Percentiles rank a stretch among this genome's conserved stretches.
These are phyloP conservation scores for Plasmopara viticola DNA, from an alignment of 352 stramenopile species.

Conservation along the genomic window DNA sequence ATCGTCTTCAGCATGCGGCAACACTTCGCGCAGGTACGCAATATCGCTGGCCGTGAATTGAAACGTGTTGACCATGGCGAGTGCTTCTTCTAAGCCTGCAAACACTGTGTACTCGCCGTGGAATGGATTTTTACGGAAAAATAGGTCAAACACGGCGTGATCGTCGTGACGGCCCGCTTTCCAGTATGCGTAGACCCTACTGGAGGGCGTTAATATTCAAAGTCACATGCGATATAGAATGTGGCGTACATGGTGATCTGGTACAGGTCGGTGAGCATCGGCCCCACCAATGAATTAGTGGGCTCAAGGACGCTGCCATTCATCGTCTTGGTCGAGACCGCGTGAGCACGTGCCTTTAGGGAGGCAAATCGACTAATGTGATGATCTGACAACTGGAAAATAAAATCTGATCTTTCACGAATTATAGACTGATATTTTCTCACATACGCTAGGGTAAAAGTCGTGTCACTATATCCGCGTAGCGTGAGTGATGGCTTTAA, in stretches of 20 bases:
- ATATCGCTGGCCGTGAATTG: slow-evolving; percentile 92
- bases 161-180: slow-evolving; percentile 93
- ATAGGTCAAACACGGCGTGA: slow-evolving; percentile 92
- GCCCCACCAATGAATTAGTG: slow-evolving; percentile 93
- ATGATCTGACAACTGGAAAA: too few species aligned
- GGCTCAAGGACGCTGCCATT: slow-evolving; percentile 43
- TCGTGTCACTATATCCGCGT: too few species aligned
- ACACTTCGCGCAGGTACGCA: slow-evolving; percentile 86
- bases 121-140: slow-evolving; percentile 99
- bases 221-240: not conserved
- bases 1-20: slow-evolving; percentile 84
- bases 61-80: slow-evolving; percentile 92
- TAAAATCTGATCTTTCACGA: too few species aligned
- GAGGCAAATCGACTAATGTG: slow-evolving; percentile 10
- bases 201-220: slow-evolving; percentile 1
- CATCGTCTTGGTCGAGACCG: slow-evolving; percentile 14
- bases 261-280: slow-evolving; percentile 98
- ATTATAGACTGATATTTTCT: too few species aligned
- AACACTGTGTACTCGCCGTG: slow-evolving; percentile 96
- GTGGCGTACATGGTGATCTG: slow-evolving; percentile 88
- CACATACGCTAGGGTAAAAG: too few species aligned
- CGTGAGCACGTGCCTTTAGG: not conserved
- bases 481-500: too few species aligned
- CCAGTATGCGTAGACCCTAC: slow-evolving; percentile 98
- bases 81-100: slow-evolving; percentile 86